Evolutionary conservation across 169 alveolate genomes (phyloP).

Genomic region (Eimeria zaria): DNA sequence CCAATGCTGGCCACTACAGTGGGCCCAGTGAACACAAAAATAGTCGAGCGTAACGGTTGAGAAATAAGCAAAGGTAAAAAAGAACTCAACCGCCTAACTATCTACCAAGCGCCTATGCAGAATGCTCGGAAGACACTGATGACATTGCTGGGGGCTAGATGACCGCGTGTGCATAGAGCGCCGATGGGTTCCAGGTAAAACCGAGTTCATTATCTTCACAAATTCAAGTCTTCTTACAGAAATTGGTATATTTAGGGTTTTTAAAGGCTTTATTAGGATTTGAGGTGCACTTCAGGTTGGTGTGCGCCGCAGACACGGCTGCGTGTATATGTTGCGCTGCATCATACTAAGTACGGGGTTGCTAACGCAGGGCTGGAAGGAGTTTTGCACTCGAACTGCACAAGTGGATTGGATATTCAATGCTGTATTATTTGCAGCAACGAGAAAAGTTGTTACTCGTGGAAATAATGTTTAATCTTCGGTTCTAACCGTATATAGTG

Average conservation of each 20-base stretch:
- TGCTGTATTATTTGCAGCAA: no score
- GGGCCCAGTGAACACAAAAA: neutral
- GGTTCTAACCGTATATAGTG: neutral
- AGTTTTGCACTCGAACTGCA: neutral
- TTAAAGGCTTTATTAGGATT: neutral
- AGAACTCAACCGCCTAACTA: neutral
- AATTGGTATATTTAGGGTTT: neutral
- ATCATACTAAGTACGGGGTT: neutral
- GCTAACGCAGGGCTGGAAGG: neutral
- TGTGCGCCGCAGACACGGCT: neutral
- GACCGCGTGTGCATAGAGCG: slow-evolving; percentile 20
- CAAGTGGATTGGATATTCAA: no score
- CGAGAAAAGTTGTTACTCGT: no score
- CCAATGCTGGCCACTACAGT: neutral
- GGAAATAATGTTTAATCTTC: no score
- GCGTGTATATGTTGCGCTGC: neutral
- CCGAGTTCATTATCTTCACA: neutral
- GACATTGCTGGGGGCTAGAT: slow-evolving; percentile 11
- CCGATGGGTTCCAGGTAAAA: neutral
- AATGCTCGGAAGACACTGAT: slow-evolving; percentile 12
- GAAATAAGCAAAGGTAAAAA: neutral
- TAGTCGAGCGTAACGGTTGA: neutral
- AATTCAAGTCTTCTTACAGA: neutral
- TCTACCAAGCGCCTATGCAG: neutral
- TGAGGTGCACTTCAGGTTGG: neutral